A percentile compares a stretch with the other conserved stretches of the same genome.
Conservation (phyloP, 305 asterid genomes). For the Fraxinus paxiana region DNA sequence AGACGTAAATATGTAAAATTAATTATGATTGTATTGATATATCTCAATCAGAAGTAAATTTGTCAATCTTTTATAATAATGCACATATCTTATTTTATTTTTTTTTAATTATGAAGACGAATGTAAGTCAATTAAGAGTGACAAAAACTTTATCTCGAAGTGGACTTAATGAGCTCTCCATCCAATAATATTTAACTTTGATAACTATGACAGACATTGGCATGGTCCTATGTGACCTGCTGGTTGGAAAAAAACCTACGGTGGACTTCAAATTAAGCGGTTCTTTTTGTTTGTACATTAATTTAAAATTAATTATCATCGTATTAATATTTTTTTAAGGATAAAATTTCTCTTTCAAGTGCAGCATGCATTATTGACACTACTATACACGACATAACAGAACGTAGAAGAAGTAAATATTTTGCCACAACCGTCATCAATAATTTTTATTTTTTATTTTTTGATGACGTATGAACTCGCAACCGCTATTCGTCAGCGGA, state of each 20-base stretch:
- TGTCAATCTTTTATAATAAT: slow-evolving; percentile 6
- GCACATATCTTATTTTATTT: not conserved
- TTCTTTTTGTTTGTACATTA: not conserved
- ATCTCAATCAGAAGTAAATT: not conserved
- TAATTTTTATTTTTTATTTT: not conserved
- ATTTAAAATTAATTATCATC: not conserved
- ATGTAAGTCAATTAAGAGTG: not conserved
- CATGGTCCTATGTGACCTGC: not conserved
- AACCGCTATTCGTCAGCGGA: too few relatives aligned
- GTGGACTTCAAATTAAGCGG: not conserved
- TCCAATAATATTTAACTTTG: not conserved
- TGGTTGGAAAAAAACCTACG: not conserved
- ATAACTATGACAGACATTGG: not conserved
- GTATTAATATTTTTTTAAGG: not conserved
- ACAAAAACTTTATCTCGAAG: not conserved
- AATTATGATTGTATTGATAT: not conserved
- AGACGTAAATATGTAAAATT: not conserved
- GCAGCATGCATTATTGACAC: not conserved
- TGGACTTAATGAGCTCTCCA: not conserved
- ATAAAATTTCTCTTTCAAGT: not conserved
- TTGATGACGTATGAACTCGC: too few relatives aligned
- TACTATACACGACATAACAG: not conserved
- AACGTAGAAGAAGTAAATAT: not conserved
- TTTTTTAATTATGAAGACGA: not conserved
- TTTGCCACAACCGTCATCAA: not conserved